Evolutionary conservation across 164 flowering plant species (phyloP).

Genomic region (Stephania yunnanensis): DNA sequence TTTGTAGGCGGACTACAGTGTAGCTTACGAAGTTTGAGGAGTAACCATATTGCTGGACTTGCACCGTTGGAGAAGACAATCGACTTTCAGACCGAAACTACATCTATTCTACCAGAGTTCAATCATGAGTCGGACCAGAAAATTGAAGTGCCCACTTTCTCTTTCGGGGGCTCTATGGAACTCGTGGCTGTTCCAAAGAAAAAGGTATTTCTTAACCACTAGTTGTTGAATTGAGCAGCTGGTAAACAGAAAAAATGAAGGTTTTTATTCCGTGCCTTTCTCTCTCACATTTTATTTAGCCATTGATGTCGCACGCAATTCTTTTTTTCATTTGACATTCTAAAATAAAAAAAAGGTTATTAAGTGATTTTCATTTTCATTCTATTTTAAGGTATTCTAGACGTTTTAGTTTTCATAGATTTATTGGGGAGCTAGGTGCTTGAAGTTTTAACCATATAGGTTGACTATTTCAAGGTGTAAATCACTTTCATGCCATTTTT

Average conservation of each 20-base stretch:
- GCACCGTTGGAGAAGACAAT: slow-evolving; percentile 31
- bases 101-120: slow-evolving; percentile 28
- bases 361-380: neutral
- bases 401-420: neutral
- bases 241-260: neutral
- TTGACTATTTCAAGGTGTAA: neutral
- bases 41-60: slow-evolving; percentile 27
- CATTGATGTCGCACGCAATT: neutral
- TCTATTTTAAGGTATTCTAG: neutral
- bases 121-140: slow-evolving; percentile 6
- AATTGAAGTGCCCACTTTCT: slow-evolving; percentile 26
- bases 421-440: neutral
- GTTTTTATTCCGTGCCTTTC: neutral
- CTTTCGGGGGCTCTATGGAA: slow-evolving; percentile 52
- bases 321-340: neutral
- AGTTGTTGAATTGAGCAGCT: neutral
- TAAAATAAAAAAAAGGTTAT: neutral
- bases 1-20: slow-evolving; percentile 7
- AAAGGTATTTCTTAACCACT: slow-evolving; percentile 32
- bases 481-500: neutral
- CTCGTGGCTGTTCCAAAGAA: slow-evolving; percentile 85
- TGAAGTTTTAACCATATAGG: neutral
- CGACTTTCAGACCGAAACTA: slow-evolving; percentile 8
- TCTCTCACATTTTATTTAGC: neutral
- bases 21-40: slow-evolving; percentile 17